Evolutionary conservation across 2,329 filamentous ascomycete species (phyloP).

Genomic region (Colletotrichum phormii): DNA sequence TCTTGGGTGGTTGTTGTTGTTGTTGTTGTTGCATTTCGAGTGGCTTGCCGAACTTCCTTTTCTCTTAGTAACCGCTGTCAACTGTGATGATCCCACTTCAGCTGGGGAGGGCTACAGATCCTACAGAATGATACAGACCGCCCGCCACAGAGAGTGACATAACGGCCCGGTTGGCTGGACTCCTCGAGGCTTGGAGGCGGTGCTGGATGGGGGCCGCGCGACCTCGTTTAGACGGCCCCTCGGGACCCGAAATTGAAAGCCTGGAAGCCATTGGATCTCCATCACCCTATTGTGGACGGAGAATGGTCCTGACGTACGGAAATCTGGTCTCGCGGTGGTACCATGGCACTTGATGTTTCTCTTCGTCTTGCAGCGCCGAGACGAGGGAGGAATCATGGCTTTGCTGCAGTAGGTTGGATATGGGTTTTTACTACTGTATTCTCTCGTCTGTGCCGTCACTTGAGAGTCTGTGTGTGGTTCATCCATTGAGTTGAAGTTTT

Average conservation of each 20-base stretch:
- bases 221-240: conserved; percentile 18
- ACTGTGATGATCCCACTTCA: conserved; percentile 9
- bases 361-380: neutral
- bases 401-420: neutral
- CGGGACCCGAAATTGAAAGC: conserved; percentile 9
- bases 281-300: neutral
- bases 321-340: neutral
- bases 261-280: neutral
- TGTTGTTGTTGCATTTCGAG: neutral
- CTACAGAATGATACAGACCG: neutral
- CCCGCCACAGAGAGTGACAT: neutral
- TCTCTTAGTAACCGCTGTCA: neutral
- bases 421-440: no score
- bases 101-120: conserved; percentile 18
- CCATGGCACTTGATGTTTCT: neutral
- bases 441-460: neutral
- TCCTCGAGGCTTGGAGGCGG: conserved; percentile 6
- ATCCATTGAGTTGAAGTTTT: neutral
- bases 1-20: neutral
- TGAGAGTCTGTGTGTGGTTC: neutral
- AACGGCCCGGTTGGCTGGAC: conserved; percentile 2
- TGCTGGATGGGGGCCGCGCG: conserved; percentile 11
- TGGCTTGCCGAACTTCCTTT: conserved; percentile 6
- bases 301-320: neutral
- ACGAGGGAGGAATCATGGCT: neutral